Conservation (phyloP, 2,329 filamentous ascomycete species). For the Ascochyta fabae region DNA sequence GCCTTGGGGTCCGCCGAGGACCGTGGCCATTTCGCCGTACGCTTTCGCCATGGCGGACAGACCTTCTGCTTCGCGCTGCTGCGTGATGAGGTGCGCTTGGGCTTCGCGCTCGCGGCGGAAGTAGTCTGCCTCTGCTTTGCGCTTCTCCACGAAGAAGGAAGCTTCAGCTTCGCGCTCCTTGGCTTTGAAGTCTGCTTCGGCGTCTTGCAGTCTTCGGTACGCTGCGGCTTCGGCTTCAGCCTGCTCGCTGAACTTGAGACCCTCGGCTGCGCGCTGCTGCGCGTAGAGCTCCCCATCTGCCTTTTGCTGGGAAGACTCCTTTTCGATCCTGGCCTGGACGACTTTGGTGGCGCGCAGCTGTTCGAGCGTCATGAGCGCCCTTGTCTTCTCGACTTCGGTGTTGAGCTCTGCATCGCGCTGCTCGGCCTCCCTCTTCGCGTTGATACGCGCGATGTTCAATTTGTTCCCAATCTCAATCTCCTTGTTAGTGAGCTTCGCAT, state of each 20-base stretch:
- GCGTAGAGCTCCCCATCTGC: constrained; percentile 64
- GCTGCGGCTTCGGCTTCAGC: constrained; percentile 64
- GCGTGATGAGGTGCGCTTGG: constrained; percentile 64
- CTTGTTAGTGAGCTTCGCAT: constrained; percentile 75
- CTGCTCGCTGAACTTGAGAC: constrained; percentile 64
- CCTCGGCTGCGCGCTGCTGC: constrained; percentile 60
- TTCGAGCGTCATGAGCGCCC: constrained; percentile 80
- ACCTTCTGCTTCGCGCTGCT: constrained; percentile 79
- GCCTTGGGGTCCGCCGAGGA: constrained; percentile 78
- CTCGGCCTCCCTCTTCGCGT: constrained; percentile 75
- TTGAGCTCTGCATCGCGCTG: constrained; percentile 80
- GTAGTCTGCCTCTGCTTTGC: constrained; percentile 49
- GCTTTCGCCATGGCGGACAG: constrained; percentile 78
- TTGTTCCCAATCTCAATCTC: constrained; percentile 76
- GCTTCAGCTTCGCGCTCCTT: constrained; percentile 56
- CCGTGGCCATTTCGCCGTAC: constrained; percentile 73
- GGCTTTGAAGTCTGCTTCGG: constrained; percentile 53
- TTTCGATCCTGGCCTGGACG: constrained; percentile 74
- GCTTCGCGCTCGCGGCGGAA: constrained; percentile 59
- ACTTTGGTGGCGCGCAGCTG: constrained; percentile 78
- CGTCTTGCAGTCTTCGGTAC: constrained; percentile 49
- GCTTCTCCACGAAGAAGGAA: constrained; percentile 56
- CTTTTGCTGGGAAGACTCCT: constrained; percentile 72
- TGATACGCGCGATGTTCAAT: constrained; percentile 77
- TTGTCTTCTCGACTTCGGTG: constrained; percentile 76